Base-by-base conservation (phyloP, 192 early-diverging fungal genomes). In the Spizellomyces punctatus region DNA sequence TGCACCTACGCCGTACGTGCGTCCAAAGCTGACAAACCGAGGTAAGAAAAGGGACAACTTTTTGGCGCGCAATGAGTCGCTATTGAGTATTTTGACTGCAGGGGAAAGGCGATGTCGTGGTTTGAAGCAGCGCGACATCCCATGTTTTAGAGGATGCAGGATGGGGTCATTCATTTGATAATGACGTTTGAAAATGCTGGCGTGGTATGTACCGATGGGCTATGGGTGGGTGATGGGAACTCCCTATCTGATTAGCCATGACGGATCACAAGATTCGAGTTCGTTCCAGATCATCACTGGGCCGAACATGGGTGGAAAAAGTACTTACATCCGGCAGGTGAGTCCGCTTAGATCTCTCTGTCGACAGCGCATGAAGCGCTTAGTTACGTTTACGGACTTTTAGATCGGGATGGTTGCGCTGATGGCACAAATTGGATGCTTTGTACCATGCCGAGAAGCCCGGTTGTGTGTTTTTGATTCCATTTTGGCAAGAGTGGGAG, bases 231-330 rank as follows among this genome's bases (percentile, higher is more conserved):
- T 36, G 27, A 36, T 36, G 27, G 27, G 27, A 36, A 36, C 27
- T 36, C 27, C 27, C 27, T 36, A 3, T 36, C 27, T 36, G 3
- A 36, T 36, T 10, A 61, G 22, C 59, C 22, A 16, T 61, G 22
- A 2, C n/a, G 27, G 12, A 54, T 54, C 12, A 4, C 12, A 12
- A 54, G 50, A 54, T n/a, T n/a, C 12, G 50, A 54, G 50, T 19
- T 54, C 66, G 71, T 96, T 98, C 67, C 85, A 89, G 42, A 94
- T 98, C 46, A 96, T 98, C 57, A 96, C 95, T 0, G 96, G 96
- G 0, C 96, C 96, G 14, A 99, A 99, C 79, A 99, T 99, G 96
- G 95, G 95, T 67, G 96, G 96, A 49, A 99, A 99, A 76, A 95
- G 94, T 8, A 99, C 96, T 0, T 99, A 95, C 76, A 97, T 97